phyloP scores from a whole-genome alignment of 164 flowering plant species.

The Magnolia officinalis region DNA sequence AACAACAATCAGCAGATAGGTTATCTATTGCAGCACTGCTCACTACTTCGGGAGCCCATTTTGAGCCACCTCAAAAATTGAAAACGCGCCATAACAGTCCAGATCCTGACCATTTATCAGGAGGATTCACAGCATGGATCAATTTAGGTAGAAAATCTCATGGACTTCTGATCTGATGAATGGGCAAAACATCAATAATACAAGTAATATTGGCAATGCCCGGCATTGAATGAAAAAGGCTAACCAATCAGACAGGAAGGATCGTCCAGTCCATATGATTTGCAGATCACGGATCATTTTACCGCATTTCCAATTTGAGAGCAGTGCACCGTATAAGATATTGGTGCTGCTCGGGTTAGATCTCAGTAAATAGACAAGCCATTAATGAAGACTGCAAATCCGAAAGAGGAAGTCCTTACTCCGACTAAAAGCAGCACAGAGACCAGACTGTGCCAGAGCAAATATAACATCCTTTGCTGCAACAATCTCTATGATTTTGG shows the following conservation, averaged over 20 bases:
- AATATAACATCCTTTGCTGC: constrained; percentile 22
- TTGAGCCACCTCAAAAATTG: not conserved
- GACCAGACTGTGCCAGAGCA: constrained; percentile 22
- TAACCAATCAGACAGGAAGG: not conserved
- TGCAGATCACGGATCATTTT: not conserved
- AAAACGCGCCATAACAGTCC: not conserved
- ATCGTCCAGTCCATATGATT: not conserved
- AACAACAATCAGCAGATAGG: not conserved
- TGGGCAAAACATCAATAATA: not conserved
- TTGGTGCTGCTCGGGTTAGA: not conserved
- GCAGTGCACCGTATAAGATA: not conserved
- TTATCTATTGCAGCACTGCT: not conserved
- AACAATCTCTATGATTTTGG: constrained; percentile 8
- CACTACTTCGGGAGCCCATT: not conserved
- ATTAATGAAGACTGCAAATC: not conserved
- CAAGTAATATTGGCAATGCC: not conserved
- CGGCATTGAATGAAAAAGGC: not conserved
- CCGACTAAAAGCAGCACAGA: constrained; percentile 21
- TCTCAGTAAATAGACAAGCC: constrained; percentile 48
- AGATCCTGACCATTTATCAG: not conserved
- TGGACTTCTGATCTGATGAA: not conserved
- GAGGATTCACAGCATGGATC: not conserved
- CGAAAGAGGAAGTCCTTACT: constrained; percentile 6
- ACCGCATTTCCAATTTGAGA: not conserved
- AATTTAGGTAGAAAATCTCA: not conserved